A percentile compares a stretch with the other conserved stretches of the same genome.
phyloP scores from a whole-genome alignment of 2,329 filamentous ascomycete species.

The Cordyceps cateniannulata region DNA sequence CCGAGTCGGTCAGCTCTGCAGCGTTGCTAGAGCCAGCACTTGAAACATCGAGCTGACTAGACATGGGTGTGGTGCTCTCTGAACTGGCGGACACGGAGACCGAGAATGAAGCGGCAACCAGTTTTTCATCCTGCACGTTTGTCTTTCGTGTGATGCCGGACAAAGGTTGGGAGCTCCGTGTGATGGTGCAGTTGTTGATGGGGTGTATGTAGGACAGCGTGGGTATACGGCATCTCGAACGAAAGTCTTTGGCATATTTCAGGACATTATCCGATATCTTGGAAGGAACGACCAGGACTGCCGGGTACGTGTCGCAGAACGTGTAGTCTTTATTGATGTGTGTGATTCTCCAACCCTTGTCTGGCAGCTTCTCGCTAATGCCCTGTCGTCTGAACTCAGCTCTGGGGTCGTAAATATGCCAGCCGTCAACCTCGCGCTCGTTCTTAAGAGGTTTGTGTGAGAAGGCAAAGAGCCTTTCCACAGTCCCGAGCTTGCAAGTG shows the following conservation, averaged over 20 bases:
- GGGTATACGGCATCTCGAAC: constrained; percentile 83
- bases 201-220: constrained; percentile 91
- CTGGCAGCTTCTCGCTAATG: constrained; percentile 70
- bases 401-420: constrained; percentile 77
- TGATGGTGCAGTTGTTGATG: constrained; percentile 94
- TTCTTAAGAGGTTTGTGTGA: constrained; percentile 67
- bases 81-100: constrained; percentile 27
- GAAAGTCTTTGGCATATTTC: constrained; percentile 85
- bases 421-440: constrained; percentile 72
- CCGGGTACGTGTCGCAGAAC: constrained; percentile 91
- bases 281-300: constrained; percentile 74
- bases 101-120: constrained; percentile 84
- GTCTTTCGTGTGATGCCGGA: constrained; percentile 81
- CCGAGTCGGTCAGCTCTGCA: constrained; percentile 52
- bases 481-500: constrained; percentile 73
- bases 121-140: constrained; percentile 91
- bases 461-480: constrained; percentile 91
- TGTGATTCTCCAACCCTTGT: constrained; percentile 83
- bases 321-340: constrained; percentile 83
- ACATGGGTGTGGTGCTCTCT: constrained; percentile 27
- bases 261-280: constrained; percentile 95
- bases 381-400: constrained; percentile 85
- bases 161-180: constrained; percentile 85
- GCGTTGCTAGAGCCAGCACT: constrained; percentile 29
- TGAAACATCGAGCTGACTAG: constrained; percentile 46